Evolutionary conservation across 345 rosid genomes (phyloP), one percentile per base, ranked within the genome.

Genomic region (Euphorbia peplus): DNA sequence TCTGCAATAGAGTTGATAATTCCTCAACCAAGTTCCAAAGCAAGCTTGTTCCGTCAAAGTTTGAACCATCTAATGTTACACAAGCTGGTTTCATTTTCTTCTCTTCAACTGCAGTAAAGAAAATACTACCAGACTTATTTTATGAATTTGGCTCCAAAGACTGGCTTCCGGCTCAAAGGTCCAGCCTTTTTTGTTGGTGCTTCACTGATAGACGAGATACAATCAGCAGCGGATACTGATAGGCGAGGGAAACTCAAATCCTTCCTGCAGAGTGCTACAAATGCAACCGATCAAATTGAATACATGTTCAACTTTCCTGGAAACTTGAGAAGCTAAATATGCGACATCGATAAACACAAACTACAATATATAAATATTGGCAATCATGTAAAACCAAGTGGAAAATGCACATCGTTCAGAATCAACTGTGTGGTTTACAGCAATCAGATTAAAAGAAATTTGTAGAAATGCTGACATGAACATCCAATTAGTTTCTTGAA

Each of bases 181-280:
- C 75, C 82, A 73, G 76, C 72, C 69, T 74, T 87, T 78, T 82
- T 93, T 39, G 90, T 80, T 73, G 90, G 74, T 66, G 91, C 95
- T 69, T 82, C 86, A 42, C 85, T 87, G 48, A 93, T 65, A 35
- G 97, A 74, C 70, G 90, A 74, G 55, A 85, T 79, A 72, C 98
- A 93, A 79, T 93, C 98, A 65, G 98, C 96, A 83, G 96, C 98
- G 60, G 88, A 77, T 61, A 90, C 70, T 64, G 97, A 75, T 52
- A 93, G 97, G 66, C 97, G 91, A 61, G 6, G 98, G 97, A 74
- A 93, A 77, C 86, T 88, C 97, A 73, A 76, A 79, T 67, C 95
- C 91, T 78, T 81, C 91, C 80, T 83, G 88, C 77, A 84, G 77
- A 80, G 71, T 70, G 80, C 98, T 90, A 77, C 58, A 78, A 26